Evolutionary conservation across 1,284 basidiomycete genomes (phyloP).

Genomic region (Fomitopsis palustris): DNA sequence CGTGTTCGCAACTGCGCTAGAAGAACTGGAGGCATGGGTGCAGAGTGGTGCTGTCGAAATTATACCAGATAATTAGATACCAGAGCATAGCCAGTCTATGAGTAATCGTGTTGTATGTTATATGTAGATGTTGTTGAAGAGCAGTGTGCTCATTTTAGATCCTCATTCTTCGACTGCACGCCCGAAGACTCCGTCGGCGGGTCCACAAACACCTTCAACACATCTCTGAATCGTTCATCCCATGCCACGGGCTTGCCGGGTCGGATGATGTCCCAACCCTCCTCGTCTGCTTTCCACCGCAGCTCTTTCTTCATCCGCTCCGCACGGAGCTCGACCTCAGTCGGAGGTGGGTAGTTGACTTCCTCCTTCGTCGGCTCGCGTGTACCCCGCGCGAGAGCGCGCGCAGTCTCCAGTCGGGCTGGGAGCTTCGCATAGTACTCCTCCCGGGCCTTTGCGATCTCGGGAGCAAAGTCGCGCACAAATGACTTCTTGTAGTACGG

Average conservation of each 20-base stretch:
- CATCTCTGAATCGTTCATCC: slow-evolving; percentile 71
- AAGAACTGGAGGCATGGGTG: slow-evolving; percentile 47
- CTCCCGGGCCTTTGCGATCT: slow-evolving; percentile 67
- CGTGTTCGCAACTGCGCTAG: slow-evolving; percentile 21
- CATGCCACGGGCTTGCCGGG: slow-evolving; percentile 64
- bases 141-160: slow-evolving; percentile 5
- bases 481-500: slow-evolving; percentile 67
- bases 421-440: slow-evolving; percentile 79
- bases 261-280: slow-evolving; percentile 76
- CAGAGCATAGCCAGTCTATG: not conserved
- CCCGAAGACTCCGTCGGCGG: slow-evolving; percentile 22
- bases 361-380: slow-evolving; percentile 89
- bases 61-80: slow-evolving; percentile 15
- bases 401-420: slow-evolving; percentile 68
- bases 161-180: slow-evolving; percentile 7
- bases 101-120: not conserved
- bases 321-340: slow-evolving; percentile 81
- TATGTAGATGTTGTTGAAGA: not conserved
- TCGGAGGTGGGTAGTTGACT: slow-evolving; percentile 75
- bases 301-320: slow-evolving; percentile 86
- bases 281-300: slow-evolving; percentile 75
- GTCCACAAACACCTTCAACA: slow-evolving; percentile 62
- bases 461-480: slow-evolving; percentile 50
- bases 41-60: slow-evolving; percentile 40
- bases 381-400: slow-evolving; percentile 72